Evolutionary conservation across 148 eudicot species (phyloP), one percentile per base, ranked within the genome.

Genomic region (Hydrangea macrophylla): DNA sequence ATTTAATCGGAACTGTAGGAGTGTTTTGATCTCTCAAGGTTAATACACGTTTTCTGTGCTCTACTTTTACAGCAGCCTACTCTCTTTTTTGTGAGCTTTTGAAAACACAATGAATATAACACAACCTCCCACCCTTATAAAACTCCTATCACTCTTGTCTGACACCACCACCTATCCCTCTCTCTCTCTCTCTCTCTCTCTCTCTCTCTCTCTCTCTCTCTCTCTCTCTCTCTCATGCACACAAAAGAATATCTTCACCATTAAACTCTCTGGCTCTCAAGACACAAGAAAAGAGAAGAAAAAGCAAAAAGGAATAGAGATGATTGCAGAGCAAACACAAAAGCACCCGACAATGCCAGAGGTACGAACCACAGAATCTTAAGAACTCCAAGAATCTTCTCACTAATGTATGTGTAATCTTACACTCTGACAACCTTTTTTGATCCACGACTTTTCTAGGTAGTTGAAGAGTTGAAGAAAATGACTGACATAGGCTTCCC

Each of bases 401-500:
- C 17, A 30, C 24, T 30, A 64, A 15, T 7, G 65, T 17, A 32
- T 55, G 18, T 53, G 12, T 8, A 45, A n/a, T 58, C 45, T 35
- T 27, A 67, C 68, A 67, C 35, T 54, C 62, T 54, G 28, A 71
- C 54, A 28, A 32, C 24, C 6, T 56, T 24, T n/a, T 22, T 65
- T 75, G 23, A 58, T 62, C 69, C 56, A 12, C 33, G 40, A 48
- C 63, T 39, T 75, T 63, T 37, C 62, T 51, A 92, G 98, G 86
- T 84, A 55, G 74, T 75, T 69, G 84, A 86, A 60, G 96, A 90
- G 73, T 55, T 92, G 37, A 92, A 85, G 88, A 88, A 76, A 66
- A 76, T 88, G 69, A 63, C 80, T 31, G 73, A 75, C 62, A 84
- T 84, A 62, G 92, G 87, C 50, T 71, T 92, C 55, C 96, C 98